Conservation (phyloP, 768 basidiomycete genomes). For the Lentinula detonsa region DNA sequence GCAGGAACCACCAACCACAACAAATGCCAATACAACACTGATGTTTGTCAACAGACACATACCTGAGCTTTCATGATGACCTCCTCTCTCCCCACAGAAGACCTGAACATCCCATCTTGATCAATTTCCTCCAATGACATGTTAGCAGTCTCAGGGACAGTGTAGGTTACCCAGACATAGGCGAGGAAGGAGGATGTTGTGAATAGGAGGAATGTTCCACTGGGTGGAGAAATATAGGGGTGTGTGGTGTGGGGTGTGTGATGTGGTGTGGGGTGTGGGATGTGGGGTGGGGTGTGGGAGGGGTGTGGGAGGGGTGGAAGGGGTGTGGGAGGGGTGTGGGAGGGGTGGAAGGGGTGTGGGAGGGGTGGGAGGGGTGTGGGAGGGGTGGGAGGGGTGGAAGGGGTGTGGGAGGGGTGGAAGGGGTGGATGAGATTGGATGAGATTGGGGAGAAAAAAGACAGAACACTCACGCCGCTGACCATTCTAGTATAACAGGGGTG, state of each 20-base stretch:
- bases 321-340: too few species aligned
- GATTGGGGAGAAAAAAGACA: neutral
- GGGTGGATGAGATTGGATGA: neutral
- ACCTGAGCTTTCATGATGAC: conserved; percentile 46
- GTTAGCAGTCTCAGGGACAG: conserved; percentile 74
- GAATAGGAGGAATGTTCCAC: conserved; percentile 67
- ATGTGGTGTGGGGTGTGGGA: too few species aligned
- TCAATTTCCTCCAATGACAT: conserved; percentile 76
- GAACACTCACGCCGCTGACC: conserved; percentile 47
- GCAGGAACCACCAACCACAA: too few species aligned
- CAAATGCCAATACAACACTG: too few species aligned
- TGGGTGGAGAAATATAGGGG: conserved; percentile 16
- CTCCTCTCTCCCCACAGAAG: conserved; percentile 54
- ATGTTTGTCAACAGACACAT: neutral
- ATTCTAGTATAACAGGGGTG: conserved; percentile 60
- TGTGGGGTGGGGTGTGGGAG: neutral
- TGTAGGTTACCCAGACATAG: conserved; percentile 64
- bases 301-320: too few species aligned
- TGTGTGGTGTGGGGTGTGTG: neutral
- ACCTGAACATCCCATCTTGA: conserved; percentile 43
- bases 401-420: neutral
- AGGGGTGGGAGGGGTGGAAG: too few species aligned
- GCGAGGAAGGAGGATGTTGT: conserved; percentile 57
- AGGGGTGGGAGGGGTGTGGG: too few species aligned
- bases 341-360: too few species aligned